Conservation (phyloP, 306 rosid genomes). For the Fragaria ananassa region DNA sequence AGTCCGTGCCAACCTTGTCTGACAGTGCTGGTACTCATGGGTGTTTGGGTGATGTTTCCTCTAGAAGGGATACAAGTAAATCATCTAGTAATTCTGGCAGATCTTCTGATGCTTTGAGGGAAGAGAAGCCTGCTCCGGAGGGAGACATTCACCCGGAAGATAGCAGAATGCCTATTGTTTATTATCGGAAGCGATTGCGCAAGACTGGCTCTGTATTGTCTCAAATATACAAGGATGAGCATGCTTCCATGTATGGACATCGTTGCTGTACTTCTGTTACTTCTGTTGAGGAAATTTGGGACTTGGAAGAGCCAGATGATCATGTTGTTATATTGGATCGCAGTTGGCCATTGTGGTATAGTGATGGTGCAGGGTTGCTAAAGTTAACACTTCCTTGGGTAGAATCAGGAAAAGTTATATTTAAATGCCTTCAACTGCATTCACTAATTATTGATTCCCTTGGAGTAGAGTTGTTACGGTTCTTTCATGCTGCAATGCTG, state of each 20-base stretch:
- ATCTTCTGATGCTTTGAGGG: constrained; percentile 34
- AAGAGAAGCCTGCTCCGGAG: constrained; percentile 41
- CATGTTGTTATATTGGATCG: constrained; percentile 26
- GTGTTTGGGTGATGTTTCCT: constrained; percentile 28
- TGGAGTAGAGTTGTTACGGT: constrained; percentile 44
- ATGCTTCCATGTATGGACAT: constrained; percentile 25
- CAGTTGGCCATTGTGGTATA: constrained; percentile 51
- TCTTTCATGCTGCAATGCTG: constrained; percentile 44
- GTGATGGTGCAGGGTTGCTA: constrained; percentile 49
- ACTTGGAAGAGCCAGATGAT: constrained; percentile 32
- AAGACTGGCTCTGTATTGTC: constrained; percentile 38
- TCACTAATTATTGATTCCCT: constrained; percentile 35
- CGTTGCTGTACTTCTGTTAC: constrained; percentile 30
- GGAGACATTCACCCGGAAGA: constrained; percentile 36
- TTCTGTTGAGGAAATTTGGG: constrained; percentile 22
- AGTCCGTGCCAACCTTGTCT: constrained; percentile 37
- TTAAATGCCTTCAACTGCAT: constrained; percentile 42
- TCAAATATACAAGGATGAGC: constrained; percentile 28
- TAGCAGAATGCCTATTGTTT: constrained; percentile 69
- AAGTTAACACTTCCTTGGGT: constrained; percentile 34
- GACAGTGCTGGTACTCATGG: constrained; percentile 39
- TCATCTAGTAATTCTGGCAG: constrained; percentile 39
- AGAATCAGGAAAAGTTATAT: constrained; percentile 43
- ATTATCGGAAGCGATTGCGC: constrained; percentile 67
- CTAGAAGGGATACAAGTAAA: constrained; percentile 34